Base-by-base conservation (phyloP, 192 early-diverging fungal species). In the Funneliformis mosseae region DNA sequence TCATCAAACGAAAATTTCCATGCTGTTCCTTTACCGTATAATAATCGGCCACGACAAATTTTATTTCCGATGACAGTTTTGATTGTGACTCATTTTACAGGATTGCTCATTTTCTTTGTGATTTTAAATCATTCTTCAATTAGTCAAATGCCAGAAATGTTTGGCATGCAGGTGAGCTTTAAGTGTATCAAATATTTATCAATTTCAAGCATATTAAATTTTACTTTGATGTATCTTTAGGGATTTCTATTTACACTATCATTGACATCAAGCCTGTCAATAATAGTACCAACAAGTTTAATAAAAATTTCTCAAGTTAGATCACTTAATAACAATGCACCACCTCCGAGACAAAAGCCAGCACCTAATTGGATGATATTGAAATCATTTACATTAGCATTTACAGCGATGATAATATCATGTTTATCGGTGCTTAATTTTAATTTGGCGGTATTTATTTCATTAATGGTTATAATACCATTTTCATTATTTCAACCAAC, bases 401-500 rank as follows among this genome's bases (percentile, higher is more conserved):
- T 91, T 72, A 87, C 91, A 16, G 92, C 91, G 1, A 83, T 92
- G 62, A 74, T 87, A 4, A 87, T 93, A 33, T 90, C 92, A 3
- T 90, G 89, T 8, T 83, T 94, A 5, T 92, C 93, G 0, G 87
- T 92, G 6, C 86, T 94, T 55, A 95, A 95, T 82, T 93, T 94
- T 81, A 93, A 91, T 81, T 75, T 94, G 71, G 93, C 91, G 0
- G 87, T 93, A 5, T 83, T 79, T 18, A 81, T 89, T 46, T 92
- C 90, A 72, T 83, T 88, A 8, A 73, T 91, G 21, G 87, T 89
- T 8, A 86, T 90, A 2, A 81, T 93, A 14, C 94, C 94, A 8
- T 89, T 91, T 79, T 81, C 89, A 68, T 64, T 90, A 8, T 90
- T 93, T 63, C 85, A 88, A 16, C 86, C 88, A 48, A 84, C 82